Evolutionary conservation across 23 red algal genomes (phyloP).

Genomic region (Gracilaria domingensis): DNA sequence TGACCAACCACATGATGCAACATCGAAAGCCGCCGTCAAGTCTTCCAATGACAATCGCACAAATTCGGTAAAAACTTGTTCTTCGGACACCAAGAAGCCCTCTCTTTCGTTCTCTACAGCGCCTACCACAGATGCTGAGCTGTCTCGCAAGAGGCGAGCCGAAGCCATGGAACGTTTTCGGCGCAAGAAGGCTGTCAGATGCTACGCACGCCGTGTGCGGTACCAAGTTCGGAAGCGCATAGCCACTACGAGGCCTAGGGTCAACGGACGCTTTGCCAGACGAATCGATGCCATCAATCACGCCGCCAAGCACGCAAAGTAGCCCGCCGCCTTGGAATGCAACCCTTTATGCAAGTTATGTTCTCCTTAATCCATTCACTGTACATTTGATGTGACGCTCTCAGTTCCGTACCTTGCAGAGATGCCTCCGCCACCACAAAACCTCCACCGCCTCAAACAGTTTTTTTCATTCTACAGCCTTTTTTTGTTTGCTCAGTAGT

Average conservation of each 20-base stretch:
- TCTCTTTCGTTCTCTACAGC: neutral
- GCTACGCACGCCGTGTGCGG: slow-evolving; percentile 60
- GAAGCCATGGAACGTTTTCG: slow-evolving; percentile 77
- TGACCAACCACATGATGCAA: neutral
- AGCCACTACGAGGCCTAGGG: slow-evolving; percentile 68
- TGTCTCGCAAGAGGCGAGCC: slow-evolving; percentile 52
- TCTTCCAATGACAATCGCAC: neutral
- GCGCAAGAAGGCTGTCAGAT: slow-evolving; percentile 70
- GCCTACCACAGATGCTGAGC: slow-evolving; percentile 2
- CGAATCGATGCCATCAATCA: slow-evolving; percentile 47
- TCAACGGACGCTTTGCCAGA: slow-evolving; percentile 77
- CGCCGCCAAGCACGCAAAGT: slow-evolving; percentile 19
- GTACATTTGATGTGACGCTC: neutral
- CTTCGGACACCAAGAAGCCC: neutral
- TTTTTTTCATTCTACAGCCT: slow-evolving; percentile 8
- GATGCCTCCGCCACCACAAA: neutral
- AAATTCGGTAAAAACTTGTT: slow-evolving; percentile 7
- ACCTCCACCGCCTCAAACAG: neutral
- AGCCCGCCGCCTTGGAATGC: neutral
- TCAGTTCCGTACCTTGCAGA: slow-evolving; percentile 5
- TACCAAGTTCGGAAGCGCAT: slow-evolving; percentile 78
- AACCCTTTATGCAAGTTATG: neutral
- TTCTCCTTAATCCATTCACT: neutral
- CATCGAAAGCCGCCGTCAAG: neutral
- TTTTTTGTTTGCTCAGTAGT: neutral